Percentiles rank a stretch among this genome's conserved stretches.
These are phyloP conservation scores for Coniferiporia sulphurascens DNA, from an alignment of 1,284 basidiomycete species.

Conservation along the genomic window DNA sequence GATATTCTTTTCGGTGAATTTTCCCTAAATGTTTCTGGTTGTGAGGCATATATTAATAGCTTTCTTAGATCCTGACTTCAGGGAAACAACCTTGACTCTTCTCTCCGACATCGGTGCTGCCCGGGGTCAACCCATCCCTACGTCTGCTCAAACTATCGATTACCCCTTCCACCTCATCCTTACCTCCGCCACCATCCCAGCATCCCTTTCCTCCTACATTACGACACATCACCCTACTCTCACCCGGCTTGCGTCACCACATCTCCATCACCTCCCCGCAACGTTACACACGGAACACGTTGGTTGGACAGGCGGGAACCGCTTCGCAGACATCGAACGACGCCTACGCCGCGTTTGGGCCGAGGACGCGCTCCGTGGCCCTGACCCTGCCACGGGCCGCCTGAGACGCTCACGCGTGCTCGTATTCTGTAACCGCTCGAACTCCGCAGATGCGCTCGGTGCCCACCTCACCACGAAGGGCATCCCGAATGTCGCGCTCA, in stretches of 20 bases:
- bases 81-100: conserved; percentile 60
- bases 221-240: conserved; percentile 54
- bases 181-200: conserved; percentile 84
- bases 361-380: conserved; percentile 47
- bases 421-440: conserved; percentile 77
- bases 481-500: conserved; percentile 62
- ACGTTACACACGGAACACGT: conserved; percentile 70
- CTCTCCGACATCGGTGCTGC: conserved; percentile 66
- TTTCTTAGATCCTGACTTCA: conserved; percentile 69
- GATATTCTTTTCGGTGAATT: conserved; percentile 79
- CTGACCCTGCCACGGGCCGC: conserved; percentile 16
- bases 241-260: conserved; percentile 69
- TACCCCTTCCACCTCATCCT: conserved; percentile 78
- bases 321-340: conserved; percentile 70
- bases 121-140: conserved; percentile 43
- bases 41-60: background rate
- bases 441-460: conserved; percentile 57
- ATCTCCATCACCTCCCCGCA: conserved; percentile 71
- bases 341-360: conserved; percentile 72
- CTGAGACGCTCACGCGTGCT: conserved; percentile 54
- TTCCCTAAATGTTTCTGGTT: background rate
- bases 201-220: conserved; percentile 65
- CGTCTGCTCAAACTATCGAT: conserved; percentile 27
- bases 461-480: conserved; percentile 53
- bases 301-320: conserved; percentile 72